Percentiles rank a stretch among this genome's conserved stretches.
phyloP scores from a whole-genome alignment of 176 grass and related monocot species.

The Pontederia crassipes region DNA sequence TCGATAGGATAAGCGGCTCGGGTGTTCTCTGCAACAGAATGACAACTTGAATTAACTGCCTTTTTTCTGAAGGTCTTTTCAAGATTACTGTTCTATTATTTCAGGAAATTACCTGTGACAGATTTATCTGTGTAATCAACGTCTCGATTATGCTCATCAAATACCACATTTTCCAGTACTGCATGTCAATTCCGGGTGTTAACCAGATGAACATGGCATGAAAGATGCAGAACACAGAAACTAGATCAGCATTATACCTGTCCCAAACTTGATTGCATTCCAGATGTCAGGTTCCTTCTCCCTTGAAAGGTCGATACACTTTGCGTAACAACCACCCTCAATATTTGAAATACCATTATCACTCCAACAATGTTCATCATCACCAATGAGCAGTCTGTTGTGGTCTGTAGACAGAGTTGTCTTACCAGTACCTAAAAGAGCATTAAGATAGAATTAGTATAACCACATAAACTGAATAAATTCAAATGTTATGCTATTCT shows the following conservation, averaged over 20 bases:
- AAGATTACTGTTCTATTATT: not conserved
- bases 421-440: constrained; percentile 66
- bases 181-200: not conserved
- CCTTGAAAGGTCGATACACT: constrained; percentile 68
- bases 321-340: constrained; percentile 94
- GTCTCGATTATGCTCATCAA: constrained; percentile 90
- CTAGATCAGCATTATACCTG: constrained; percentile 32
- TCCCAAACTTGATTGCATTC: constrained; percentile 98
- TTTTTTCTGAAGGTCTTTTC: not conserved
- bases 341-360: constrained; percentile 92
- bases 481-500: constrained; percentile 4
- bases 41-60: not conserved
- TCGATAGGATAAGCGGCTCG: constrained; percentile 92
- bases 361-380: constrained; percentile 97
- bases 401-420: constrained; percentile 91
- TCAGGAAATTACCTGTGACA: constrained; percentile 55
- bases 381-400: constrained; percentile 75
- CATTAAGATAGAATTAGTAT: not conserved
- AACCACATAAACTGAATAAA: not conserved
- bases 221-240: not conserved
- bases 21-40: constrained; percentile 65
- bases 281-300: constrained; percentile 99
- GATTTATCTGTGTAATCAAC: constrained; percentile 89
- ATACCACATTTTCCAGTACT: constrained; percentile 97
- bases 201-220: not conserved